phyloP scores from a whole-genome alignment of 176 grass and related monocot species.

The Zoysia pacifica region DNA sequence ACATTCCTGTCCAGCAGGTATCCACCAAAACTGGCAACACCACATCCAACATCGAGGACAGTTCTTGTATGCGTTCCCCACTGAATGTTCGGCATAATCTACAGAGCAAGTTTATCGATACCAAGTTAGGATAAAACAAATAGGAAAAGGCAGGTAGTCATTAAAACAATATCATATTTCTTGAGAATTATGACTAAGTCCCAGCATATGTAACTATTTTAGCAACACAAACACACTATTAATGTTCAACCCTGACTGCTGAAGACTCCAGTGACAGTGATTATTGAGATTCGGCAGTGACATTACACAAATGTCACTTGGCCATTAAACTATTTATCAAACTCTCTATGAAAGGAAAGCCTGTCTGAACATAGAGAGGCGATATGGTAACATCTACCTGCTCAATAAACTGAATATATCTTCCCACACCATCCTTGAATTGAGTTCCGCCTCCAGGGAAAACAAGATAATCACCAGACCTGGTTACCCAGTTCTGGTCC shows the following conservation, averaged over 20 bases:
- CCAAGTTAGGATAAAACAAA: slow-evolving; percentile 27
- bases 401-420: slow-evolving; percentile 82
- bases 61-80: slow-evolving; percentile 77
- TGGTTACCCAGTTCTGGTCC: slow-evolving; percentile 87
- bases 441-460: slow-evolving; percentile 95
- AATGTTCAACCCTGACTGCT: neutral
- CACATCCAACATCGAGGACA: slow-evolving; percentile 93
- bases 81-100: slow-evolving; percentile 70
- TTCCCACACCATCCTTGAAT: slow-evolving; percentile 81
- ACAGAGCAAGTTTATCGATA: neutral
- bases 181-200: neutral
- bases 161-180: neutral
- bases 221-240: neutral
- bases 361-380: slow-evolving; percentile 8
- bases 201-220: slow-evolving; percentile 8
- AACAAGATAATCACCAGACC: slow-evolving; percentile 77
- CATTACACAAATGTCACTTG: neutral
- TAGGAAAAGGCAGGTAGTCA: neutral
- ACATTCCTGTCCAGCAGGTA: slow-evolving; percentile 79
- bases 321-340: slow-evolving; percentile 1
- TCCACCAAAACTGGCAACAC: slow-evolving; percentile 94
- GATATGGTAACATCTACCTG: slow-evolving; percentile 54
- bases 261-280: neutral
- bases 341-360: neutral
- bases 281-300: neutral